Conservation (phyloP, 306 rosid species). For the Rubus idaeus region DNA sequence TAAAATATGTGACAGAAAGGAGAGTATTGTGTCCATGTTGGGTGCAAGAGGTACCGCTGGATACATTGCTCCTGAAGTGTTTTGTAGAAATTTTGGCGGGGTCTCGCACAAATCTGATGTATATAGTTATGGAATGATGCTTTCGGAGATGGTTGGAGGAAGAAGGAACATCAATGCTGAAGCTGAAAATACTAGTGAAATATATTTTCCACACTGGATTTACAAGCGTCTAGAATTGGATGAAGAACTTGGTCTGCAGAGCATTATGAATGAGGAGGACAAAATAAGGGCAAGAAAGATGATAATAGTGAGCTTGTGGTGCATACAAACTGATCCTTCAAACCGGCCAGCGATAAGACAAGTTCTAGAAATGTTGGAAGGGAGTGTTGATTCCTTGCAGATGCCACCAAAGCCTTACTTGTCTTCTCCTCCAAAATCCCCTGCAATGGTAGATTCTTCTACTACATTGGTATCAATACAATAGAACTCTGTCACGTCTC, state of each 20-base stretch:
- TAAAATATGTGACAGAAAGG: conserved; percentile 30
- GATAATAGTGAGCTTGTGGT: conserved; percentile 37
- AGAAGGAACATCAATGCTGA: conserved; percentile 20
- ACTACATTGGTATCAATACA: not conserved
- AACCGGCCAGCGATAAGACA: conserved; percentile 21
- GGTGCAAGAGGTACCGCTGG: conserved; percentile 37
- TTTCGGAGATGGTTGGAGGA: conserved; percentile 31
- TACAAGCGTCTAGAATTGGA: conserved; percentile 27
- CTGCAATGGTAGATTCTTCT: not conserved
- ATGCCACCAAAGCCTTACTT: conserved; percentile 36
- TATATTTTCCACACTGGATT: conserved; percentile 47
- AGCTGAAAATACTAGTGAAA: conserved; percentile 16
- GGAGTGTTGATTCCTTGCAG: conserved; percentile 15
- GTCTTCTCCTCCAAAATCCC: conserved; percentile 22
- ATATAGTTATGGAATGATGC: conserved; percentile 42
- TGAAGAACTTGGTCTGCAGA: conserved; percentile 20
- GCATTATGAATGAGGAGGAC: conserved; percentile 19
- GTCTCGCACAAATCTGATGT: conserved; percentile 46
- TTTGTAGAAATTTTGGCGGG: conserved; percentile 27
- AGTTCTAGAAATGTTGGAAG: conserved; percentile 44
- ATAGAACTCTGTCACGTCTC: not conserved
- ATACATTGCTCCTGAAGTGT: conserved; percentile 38
- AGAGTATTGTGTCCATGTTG: conserved; percentile 28
- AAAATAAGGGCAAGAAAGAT: conserved; percentile 19
- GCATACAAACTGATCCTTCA: conserved; percentile 30